A percentile compares a stretch with the other conserved stretches of the same genome.
phyloP scores from a whole-genome alignment of 164 flowering plant species.

The Taxillus chinensis region DNA sequence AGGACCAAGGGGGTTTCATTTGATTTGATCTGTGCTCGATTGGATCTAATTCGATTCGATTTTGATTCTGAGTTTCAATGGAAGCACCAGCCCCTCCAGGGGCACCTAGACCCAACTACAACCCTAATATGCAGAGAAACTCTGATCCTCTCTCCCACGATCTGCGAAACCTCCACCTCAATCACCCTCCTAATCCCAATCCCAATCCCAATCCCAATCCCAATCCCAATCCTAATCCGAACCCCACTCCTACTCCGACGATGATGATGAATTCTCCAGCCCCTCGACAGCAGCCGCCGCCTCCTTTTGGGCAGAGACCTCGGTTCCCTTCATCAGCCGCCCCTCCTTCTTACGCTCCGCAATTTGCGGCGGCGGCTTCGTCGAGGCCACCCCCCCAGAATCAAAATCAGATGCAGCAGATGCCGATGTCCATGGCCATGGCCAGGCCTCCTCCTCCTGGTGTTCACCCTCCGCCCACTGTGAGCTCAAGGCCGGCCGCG shows the following conservation, averaged over 20 bases:
- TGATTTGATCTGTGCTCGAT: background rate
- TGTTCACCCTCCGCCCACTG: conserved; percentile 31
- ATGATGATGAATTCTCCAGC: conserved; percentile 11
- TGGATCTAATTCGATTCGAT: background rate
- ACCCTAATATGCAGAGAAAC: conserved; percentile 35
- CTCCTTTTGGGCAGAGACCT: conserved; percentile 27
- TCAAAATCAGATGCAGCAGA: conserved; percentile 24
- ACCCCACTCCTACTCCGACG: conserved; percentile 31
- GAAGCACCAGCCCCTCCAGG: conserved; percentile 61
- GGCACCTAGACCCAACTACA: conserved; percentile 59
- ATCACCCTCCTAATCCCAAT: conserved; percentile 28
- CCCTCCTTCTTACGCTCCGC: conserved; percentile 14
- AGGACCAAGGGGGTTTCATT: background rate
- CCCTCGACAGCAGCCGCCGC: conserved; percentile 42
- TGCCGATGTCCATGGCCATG: conserved; percentile 22
- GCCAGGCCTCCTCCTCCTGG: conserved; percentile 33
- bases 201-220: conserved; percentile 16
- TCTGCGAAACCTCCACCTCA: conserved; percentile 57
- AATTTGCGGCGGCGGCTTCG: conserved; percentile 11
- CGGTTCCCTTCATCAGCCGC: conserved; percentile 17
- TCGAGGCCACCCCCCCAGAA: conserved; percentile 27
- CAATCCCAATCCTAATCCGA: too few relatives aligned
- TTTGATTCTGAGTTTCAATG: conserved; percentile 22
- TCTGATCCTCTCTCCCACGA: conserved; percentile 41
- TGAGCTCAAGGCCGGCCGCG: conserved; percentile 35